Base-by-base conservation (phyloP, 345 rosid genomes). In the Aquilaria sinensis region DNA sequence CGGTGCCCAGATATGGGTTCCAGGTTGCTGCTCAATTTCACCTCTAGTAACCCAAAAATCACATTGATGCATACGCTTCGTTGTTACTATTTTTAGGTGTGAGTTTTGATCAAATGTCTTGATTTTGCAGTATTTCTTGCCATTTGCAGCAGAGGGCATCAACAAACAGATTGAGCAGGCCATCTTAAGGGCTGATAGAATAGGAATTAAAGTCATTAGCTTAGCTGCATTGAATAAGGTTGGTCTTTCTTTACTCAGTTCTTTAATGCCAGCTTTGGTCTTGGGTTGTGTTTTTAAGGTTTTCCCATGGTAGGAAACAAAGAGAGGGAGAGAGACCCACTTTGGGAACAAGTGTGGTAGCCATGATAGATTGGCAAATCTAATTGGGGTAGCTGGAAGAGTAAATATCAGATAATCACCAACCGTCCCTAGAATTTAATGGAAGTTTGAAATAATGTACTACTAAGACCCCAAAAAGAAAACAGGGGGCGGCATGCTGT, bases 171-270 rank as follows among this genome's bases (percentile, higher is more conserved):
- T 95, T 4, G 99, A 95, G 64, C 73, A 66, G 43, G 98, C 97
- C 46, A 95, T 95, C 48, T 72, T 95, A 6, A 79, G 68, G 53
- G 99, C 98, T 10, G 89, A 95, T 71, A 78, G 72, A 64, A 56
- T 87, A 47, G 99, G 99, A 32, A 87, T 95, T 12, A 89, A 89
- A 74, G 96, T 95, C 72, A 81, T 95, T 66, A 91, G 99, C 78
- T 90, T 95, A 71, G 99, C 99, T 69, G 99, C 99, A 67, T 73
- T 88, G 62, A 88, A 88, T 65, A 88, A 88, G 96, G 96, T 87
- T 56, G 31, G 67, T 60, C 58, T 32, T 30, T 10, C 9, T 16
- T 41, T 46, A n/a, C 23, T 16, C 32, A 48, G n/a, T 33, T 23
- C 12, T 3, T 48, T 15, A 56, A 6, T 37, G 53, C 51, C 49